A percentile compares a stretch with the other conserved stretches of the same genome.
Evolutionary conservation across 306 rosid genomes (phyloP).

Genomic region (Casuarina glauca): DNA sequence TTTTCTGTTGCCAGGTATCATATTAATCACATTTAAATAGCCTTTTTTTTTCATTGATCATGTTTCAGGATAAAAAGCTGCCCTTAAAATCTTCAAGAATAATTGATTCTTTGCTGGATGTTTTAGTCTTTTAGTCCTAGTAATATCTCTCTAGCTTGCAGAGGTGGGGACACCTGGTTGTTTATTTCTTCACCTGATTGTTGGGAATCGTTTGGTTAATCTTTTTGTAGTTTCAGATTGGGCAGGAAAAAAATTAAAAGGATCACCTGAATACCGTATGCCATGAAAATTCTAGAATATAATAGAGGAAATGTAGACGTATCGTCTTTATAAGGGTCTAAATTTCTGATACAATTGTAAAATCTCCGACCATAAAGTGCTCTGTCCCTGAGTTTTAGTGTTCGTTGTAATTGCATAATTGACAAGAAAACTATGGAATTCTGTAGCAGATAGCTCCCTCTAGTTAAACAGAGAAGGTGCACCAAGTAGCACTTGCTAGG

Average conservation of each 20-base stretch:
- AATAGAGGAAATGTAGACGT: neutral
- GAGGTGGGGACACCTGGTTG: neutral
- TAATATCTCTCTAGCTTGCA: neutral
- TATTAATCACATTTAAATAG: neutral
- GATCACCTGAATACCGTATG: neutral
- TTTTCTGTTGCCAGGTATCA: slow-evolving; percentile 90
- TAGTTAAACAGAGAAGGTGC: neutral
- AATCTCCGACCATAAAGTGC: neutral
- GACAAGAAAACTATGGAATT: slow-evolving; percentile 10
- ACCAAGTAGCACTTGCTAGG: neutral
- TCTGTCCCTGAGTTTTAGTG: neutral
- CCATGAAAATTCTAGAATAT: neutral
- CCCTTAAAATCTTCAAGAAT: slow-evolving; percentile 7
- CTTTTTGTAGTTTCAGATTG: neutral
- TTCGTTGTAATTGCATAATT: neutral
- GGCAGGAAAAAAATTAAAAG: neutral
- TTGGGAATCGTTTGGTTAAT: neutral
- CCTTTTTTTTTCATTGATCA: neutral
- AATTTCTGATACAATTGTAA: neutral
- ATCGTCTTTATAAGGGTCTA: neutral
- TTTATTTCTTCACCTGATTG: neutral
- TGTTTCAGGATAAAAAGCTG: neutral
- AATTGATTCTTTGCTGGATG: neutral
- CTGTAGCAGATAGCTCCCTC: neutral
- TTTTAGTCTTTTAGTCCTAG: slow-evolving; percentile 1